Evolutionary conservation across 306 rosid genomes (phyloP), one percentile per base, ranked within the genome.

Genomic region (Gynostemma pentaphyllum): DNA sequence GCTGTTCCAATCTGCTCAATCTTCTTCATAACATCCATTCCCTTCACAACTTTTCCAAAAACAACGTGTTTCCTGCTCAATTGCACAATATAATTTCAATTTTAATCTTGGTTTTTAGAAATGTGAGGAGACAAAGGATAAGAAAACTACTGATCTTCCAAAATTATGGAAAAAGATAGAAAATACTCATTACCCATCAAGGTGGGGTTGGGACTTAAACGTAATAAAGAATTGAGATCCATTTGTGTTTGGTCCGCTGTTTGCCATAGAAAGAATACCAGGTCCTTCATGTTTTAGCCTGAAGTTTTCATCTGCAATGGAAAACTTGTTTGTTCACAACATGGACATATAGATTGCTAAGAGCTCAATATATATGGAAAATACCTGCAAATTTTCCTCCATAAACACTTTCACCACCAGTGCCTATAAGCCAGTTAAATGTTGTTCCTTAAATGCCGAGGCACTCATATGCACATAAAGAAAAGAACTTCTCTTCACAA

Each of bases 331-430:
- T 23, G 23, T 13, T 27, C 56, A 45, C 56, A 46, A 46, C 28
- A 60, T 66, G 68, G 54, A 61, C 60, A 67, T 30, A 46, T 28
- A 62, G 53, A 24, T 67, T 59, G 73, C 55, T 44, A 49, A 11
- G 34, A 26, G 21, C 55, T 40, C 70, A 55, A 28, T 48, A 67
- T 24, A 62, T 18, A 40, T 23, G 41, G 42, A 72, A 77, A 28
- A 70, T 74, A 94, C 99, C 99, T 55, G 88, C 84, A 80, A 94
- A 94, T 70, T 94, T 88, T 66, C 97, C 97, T 56, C 95, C 99
- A 76, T 88, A 86, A 28, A 88, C 83, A 82, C 97, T 86, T 86
- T 94, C 99, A 51, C 99, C 99, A 39, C 99, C 99, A 19, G 89
- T 94, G 67, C 99, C 99, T 94, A 79, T 76, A 76, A 73, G 72